Base-by-base conservation (phyloP, 306 rosid species). In the Parietaria judaica region DNA sequence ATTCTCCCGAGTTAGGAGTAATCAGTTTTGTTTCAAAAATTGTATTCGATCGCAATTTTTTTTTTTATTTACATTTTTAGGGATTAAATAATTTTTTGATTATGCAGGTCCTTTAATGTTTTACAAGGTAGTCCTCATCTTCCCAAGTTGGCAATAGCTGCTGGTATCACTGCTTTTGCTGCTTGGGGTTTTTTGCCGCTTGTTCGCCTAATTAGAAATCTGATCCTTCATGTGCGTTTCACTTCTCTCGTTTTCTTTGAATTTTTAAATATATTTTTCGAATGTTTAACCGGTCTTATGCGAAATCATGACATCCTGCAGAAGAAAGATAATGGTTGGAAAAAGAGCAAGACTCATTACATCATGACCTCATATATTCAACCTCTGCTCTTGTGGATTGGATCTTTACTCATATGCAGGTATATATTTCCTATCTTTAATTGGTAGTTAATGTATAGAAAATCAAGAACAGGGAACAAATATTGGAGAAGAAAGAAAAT, bases 341-440 rank as follows among this genome's bases (percentile, higher is more conserved):
- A 87, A 75, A 91, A 85, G 81, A 87, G 96, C 70, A 69, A 63
- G 50, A 83, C 91, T 36, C 70, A 73, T 74, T 64, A 80, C 69
- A 66, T 91, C 43, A 74, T 78, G 59, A 80, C 83, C 57, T 83
- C 90, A 6, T 91, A 83, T 76, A 70, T 91, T 71, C 97, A 55
- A 65, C 97, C 97, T 63, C 56, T 85, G 78, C 70, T 91, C 60
- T 81, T 91, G 53, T 91, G 97, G 97, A 62, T 68, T 7, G 97
- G 95, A 78, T 90, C 87, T 58, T 43, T 82, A 73, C 89, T 91
- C 70, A 76, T 91, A 70, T 91, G 96, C 97, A 91, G 97, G 97
- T 87, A 52, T 77, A 47, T 12, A 43, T 65, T 16, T 78, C 49
- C 37, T 60, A 6, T 14, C 23, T 41, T 8, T 41, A 41, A 41